phyloP scores from a whole-genome alignment of 2,329 filamentous ascomycete species.

The Macroventuria anomochaeta region DNA sequence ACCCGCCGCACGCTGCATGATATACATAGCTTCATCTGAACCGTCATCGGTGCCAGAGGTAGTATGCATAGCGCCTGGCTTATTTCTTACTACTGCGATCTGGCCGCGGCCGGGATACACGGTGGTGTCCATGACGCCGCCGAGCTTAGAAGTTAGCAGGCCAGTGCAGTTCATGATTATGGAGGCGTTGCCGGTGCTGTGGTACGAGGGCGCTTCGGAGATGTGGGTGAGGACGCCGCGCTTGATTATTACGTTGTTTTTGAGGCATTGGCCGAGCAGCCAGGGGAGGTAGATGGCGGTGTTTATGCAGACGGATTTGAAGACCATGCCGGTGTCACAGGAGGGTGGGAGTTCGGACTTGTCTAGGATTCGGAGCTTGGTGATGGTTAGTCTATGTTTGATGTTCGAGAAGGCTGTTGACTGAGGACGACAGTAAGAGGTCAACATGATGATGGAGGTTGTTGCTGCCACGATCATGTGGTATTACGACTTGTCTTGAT shows the following conservation, averaged over 20 bases:
- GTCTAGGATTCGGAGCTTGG: constrained; percentile 66
- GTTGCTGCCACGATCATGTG: not conserved
- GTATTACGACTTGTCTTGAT: no score
- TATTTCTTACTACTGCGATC: constrained; percentile 82
- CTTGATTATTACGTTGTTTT: constrained; percentile 68
- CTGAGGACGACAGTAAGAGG: no score
- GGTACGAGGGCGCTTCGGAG: constrained; percentile 69
- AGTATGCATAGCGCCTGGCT: constrained; percentile 71
- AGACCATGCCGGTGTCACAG: constrained; percentile 74
- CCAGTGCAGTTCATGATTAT: constrained; percentile 87
- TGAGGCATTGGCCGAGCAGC: constrained; percentile 80
- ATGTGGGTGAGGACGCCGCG: constrained; percentile 67
- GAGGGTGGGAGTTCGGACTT: constrained; percentile 64
- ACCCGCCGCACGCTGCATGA: constrained; percentile 77
- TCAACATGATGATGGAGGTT: no score
- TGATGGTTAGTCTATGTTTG: constrained; percentile 3
- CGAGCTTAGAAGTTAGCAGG: constrained; percentile 74
- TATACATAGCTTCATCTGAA: constrained; percentile 74
- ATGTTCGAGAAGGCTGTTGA: no score
- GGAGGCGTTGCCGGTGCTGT: constrained; percentile 64
- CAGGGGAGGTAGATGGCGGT: constrained; percentile 86
- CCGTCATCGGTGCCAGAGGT: constrained; percentile 77
- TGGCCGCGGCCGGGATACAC: constrained; percentile 83
- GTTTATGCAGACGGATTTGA: constrained; percentile 91
- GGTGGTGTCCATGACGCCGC: constrained; percentile 77